Percentiles rank a stretch among this genome's conserved stretches.
These are phyloP conservation scores for Podospora pseudocomata DNA, from an alignment of 495 filamentous ascomycete genomes.

Conservation along the genomic window DNA sequence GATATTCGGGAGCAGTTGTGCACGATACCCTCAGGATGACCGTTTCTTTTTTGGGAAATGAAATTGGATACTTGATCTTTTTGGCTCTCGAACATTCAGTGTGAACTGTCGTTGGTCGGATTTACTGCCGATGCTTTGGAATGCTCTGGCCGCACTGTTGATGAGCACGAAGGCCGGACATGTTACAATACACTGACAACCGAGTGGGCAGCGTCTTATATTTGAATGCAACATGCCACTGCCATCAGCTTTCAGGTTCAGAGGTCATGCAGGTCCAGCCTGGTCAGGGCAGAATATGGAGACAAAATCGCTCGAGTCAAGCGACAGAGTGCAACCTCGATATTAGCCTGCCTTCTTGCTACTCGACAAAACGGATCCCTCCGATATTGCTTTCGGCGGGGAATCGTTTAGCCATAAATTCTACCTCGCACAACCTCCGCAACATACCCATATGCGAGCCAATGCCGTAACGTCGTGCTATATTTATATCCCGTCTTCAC, in stretches of 20 bases:
- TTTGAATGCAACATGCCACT: constrained; percentile 8
- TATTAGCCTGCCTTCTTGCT: constrained; percentile 9
- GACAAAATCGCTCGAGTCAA: not conserved
- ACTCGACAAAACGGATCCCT: not conserved
- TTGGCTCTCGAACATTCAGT: not conserved
- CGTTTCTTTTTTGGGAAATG: not conserved
- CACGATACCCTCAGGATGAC: not conserved
- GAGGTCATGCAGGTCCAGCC: not conserved
- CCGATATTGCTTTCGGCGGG: constrained; percentile 13
- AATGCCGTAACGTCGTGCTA: constrained; percentile 13
- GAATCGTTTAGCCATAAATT: constrained; percentile 20
- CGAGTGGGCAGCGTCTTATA: not conserved
- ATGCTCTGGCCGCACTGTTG: no score
- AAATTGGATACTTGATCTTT: not conserved
- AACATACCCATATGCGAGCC: not conserved
- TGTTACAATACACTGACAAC: not conserved
- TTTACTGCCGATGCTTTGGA: no score
- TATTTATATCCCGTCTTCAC: constrained; percentile 11
- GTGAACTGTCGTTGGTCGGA: not conserved
- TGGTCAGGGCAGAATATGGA: not conserved
- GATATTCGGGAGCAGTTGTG: not conserved
- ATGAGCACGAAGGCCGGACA: no score
- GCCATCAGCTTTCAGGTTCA: not conserved
- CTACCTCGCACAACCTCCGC: not conserved
- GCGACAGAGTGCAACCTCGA: not conserved